phyloP scores from a whole-genome alignment of 2,329 filamentous ascomycete genomes.

The Ascochyta clinopodiicola region DNA sequence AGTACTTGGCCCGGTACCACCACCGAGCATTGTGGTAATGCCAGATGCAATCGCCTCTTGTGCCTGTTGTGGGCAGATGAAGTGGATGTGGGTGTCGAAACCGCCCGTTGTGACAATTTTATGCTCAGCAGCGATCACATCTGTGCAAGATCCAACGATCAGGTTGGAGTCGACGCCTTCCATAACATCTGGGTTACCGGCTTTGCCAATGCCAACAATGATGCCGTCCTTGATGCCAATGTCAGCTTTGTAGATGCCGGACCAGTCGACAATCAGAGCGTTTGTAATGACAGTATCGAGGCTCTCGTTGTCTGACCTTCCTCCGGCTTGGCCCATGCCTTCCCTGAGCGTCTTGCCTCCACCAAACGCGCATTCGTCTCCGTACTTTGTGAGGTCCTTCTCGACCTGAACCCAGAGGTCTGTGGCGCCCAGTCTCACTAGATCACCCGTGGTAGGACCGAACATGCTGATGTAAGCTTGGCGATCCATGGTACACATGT shows the following conservation, averaged over 20 bases:
- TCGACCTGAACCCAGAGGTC: slow-evolving; percentile 92
- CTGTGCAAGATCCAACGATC: slow-evolving; percentile 85
- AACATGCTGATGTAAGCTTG: slow-evolving; percentile 87
- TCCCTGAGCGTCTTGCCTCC: slow-evolving; percentile 93
- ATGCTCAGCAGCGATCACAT: slow-evolving; percentile 88
- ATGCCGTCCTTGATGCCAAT: slow-evolving; percentile 89
- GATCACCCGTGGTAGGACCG: slow-evolving; percentile 86
- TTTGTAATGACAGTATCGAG: slow-evolving; percentile 90
- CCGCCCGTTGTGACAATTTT: slow-evolving; percentile 91
- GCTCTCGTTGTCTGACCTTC: slow-evolving; percentile 72
- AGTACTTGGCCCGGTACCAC: slow-evolving; percentile 89
- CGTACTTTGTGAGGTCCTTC: slow-evolving; percentile 81
- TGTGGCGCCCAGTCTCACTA: slow-evolving; percentile 81
- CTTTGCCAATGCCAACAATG: slow-evolving; percentile 90
- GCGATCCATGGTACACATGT: slow-evolving; percentile 74
- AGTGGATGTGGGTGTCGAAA: slow-evolving; percentile 89
- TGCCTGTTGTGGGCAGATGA: slow-evolving; percentile 93
- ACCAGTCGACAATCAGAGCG: slow-evolving; percentile 88
- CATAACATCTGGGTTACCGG: slow-evolving; percentile 97
- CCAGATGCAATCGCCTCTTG: slow-evolving; percentile 83
- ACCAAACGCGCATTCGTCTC: slow-evolving; percentile 94
- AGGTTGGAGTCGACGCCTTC: slow-evolving; percentile 79
- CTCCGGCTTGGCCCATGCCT: slow-evolving; percentile 92
- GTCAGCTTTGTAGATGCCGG: slow-evolving; percentile 94
- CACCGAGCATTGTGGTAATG: slow-evolving; percentile 88